A percentile compares a stretch with the other conserved stretches of the same genome.
Evolutionary conservation across 139 green algal species (phyloP).

Genomic region (Volvox africanus): DNA sequence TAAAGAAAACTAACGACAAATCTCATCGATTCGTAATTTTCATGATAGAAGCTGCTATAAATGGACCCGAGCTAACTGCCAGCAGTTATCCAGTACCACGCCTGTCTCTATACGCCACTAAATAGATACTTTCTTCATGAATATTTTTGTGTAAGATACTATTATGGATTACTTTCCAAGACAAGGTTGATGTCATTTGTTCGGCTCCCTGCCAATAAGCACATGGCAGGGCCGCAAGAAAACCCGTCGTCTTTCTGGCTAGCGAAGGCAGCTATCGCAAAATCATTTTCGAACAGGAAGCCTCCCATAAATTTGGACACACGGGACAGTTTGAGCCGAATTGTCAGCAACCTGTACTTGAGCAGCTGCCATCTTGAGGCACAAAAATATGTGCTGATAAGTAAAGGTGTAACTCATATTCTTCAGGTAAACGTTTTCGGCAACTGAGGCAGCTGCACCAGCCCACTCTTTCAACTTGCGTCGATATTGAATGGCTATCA

Average conservation of each 20-base stretch:
- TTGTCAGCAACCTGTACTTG: background rate
- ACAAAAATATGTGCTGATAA: background rate
- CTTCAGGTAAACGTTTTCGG: constrained; percentile 33
- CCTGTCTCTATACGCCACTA: too few species aligned
- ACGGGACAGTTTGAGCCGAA: background rate
- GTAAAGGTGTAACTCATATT: constrained; percentile 49
- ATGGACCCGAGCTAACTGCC: too few species aligned
- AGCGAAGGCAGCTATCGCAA: constrained; percentile 25
- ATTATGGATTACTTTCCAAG: too few species aligned
- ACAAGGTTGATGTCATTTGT: background rate
- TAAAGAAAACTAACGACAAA: too few species aligned
- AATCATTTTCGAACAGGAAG: background rate
- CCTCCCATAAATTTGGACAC: background rate
- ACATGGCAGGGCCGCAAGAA: background rate
- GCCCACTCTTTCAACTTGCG: background rate
- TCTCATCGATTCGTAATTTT: too few species aligned
- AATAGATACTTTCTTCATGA: too few species aligned
- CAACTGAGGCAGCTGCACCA: background rate
- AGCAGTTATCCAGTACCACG: too few species aligned
- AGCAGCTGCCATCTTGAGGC: constrained; percentile 33
- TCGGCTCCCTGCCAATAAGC: background rate
- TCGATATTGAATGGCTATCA: background rate
- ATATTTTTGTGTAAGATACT: too few species aligned
- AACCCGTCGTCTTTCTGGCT: constrained; percentile 19
- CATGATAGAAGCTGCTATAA: too few species aligned